Conservation (phyloP, 2,329 filamentous ascomycete genomes). For the Arthrobotrys sphaeroides region DNA sequence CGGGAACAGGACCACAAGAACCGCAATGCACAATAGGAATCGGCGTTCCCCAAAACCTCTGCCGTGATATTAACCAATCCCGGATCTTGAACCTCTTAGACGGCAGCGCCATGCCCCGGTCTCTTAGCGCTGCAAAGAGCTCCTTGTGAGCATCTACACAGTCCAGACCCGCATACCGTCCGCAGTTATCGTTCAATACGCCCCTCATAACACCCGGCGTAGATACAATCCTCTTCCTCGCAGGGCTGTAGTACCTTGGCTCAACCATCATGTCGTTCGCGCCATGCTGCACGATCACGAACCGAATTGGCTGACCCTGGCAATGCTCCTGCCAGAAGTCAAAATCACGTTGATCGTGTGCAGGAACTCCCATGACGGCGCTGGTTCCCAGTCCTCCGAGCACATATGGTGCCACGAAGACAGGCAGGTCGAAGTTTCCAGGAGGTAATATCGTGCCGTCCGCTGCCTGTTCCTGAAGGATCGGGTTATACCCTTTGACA, state of each 20-base stretch:
- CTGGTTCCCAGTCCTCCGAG: conserved; percentile 85
- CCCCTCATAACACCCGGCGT: conserved; percentile 66
- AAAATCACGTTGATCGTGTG: conserved; percentile 80
- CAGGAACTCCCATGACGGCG: conserved; percentile 91
- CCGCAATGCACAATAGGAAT: conserved; percentile 87
- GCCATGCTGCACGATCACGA: conserved; percentile 66
- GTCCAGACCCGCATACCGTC: conserved; percentile 71
- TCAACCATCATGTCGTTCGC: conserved; percentile 38
- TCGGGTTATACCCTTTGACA: conserved; percentile 42
- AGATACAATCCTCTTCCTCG: conserved; percentile 64
- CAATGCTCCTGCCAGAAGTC: conserved; percentile 81
- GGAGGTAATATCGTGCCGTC: conserved; percentile 39
- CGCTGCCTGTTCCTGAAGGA: conserved; percentile 32
- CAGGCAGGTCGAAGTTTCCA: conserved; percentile 71
- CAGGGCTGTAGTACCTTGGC: conserved; percentile 59
- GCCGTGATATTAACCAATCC: conserved; percentile 92
- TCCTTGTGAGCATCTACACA: conserved; percentile 68
- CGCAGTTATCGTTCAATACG: conserved; percentile 72
- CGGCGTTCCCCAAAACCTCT: conserved; percentile 89
- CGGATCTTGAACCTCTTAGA: conserved; percentile 77
- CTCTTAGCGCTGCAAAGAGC: conserved; percentile 41
- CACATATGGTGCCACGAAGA: conserved; percentile 86
- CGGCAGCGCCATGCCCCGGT: conserved; percentile 43
- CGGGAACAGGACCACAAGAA: conserved; percentile 79
- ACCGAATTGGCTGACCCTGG: conserved; percentile 67